These are phyloP conservation scores for Tylopilus cervinicoccineus DNA, from an alignment of 768 basidiomycete genomes.

Conservation along the genomic window DNA sequence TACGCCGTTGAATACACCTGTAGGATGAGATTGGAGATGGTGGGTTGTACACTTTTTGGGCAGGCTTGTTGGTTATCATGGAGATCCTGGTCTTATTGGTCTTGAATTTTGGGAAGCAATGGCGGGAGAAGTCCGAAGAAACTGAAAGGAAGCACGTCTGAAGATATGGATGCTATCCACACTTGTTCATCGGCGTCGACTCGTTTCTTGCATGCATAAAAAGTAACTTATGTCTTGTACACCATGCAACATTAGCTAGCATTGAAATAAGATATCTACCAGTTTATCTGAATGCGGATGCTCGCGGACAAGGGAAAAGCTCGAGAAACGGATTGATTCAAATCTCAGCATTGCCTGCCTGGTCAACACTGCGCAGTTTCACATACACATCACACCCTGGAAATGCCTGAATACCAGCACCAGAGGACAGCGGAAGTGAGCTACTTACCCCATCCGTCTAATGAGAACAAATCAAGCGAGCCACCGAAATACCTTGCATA, in stretches of 20 bases:
- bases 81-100: conserved; percentile 55
- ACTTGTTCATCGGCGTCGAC: neutral
- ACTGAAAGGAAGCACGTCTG: conserved; percentile 31
- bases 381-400: conserved; percentile 51
- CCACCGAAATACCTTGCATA: conserved; percentile 87
- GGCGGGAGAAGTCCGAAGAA: conserved; percentile 52
- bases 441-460: conserved; percentile 78
- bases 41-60: conserved; percentile 37
- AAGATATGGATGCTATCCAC: no score
- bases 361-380: conserved; percentile 50
- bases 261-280: neutral
- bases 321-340: conserved; percentile 14
- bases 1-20: neutral
- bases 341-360: conserved; percentile 49
- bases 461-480: conserved; percentile 71
- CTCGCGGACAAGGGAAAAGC: neutral
- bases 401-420: neutral
- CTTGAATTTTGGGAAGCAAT: conserved; percentile 51
- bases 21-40: conserved; percentile 28
- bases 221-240: conserved; percentile 6
- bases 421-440: neutral
- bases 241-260: neutral
- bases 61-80: conserved; percentile 49
- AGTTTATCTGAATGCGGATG: neutral
- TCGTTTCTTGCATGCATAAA: neutral